These are phyloP conservation scores for Lentithecium fluviatile DNA, from an alignment of 495 filamentous ascomycete species.

Conservation along the genomic window DNA sequence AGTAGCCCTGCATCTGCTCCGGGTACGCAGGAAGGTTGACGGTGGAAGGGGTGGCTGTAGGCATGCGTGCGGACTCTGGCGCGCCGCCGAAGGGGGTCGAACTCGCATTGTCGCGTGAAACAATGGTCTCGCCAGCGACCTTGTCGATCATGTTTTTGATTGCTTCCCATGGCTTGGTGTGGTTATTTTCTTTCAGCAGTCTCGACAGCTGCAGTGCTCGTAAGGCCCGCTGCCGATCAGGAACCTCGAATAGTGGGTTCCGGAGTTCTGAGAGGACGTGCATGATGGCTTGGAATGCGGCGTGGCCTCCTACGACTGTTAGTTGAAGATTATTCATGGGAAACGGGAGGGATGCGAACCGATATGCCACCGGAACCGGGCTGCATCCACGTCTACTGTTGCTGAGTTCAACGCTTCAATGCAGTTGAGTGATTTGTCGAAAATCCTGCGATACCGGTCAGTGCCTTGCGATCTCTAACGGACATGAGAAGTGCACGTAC, in stretches of 20 bases:
- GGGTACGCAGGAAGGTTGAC: slow-evolving; percentile 14
- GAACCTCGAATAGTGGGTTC: slow-evolving; percentile 29
- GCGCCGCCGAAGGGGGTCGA: slow-evolving; percentile 1
- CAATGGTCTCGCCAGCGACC: slow-evolving; percentile 10
- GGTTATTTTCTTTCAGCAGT: slow-evolving; percentile 27
- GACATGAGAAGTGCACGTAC: slow-evolving; percentile 13
- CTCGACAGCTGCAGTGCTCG: slow-evolving; percentile 28
- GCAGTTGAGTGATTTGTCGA: slow-evolving; percentile 27
- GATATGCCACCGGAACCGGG: slow-evolving; percentile 33
- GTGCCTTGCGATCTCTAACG: background rate
- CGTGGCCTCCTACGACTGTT: slow-evolving; percentile 2
- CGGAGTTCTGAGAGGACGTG: slow-evolving; percentile 33
- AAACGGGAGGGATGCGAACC: slow-evolving; percentile 2
- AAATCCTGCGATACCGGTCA: slow-evolving; percentile 17
- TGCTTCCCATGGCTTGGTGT: slow-evolving; percentile 29
- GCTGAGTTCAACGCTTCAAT: slow-evolving; percentile 27
- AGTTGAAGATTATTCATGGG: background rate
- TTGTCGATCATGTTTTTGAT: slow-evolving; percentile 36
- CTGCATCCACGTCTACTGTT: slow-evolving; percentile 24
- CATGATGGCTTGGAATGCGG: slow-evolving; percentile 30
- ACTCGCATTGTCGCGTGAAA: background rate
- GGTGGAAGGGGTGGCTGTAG: background rate
- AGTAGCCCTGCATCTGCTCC: slow-evolving; percentile 19
- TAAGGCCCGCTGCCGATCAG: slow-evolving; percentile 31
- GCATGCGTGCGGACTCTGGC: background rate